Percentiles rank a stretch among this genome's conserved stretches.
Conservation (phyloP, 305 asterid genomes). For the Fraxinus floribunda region DNA sequence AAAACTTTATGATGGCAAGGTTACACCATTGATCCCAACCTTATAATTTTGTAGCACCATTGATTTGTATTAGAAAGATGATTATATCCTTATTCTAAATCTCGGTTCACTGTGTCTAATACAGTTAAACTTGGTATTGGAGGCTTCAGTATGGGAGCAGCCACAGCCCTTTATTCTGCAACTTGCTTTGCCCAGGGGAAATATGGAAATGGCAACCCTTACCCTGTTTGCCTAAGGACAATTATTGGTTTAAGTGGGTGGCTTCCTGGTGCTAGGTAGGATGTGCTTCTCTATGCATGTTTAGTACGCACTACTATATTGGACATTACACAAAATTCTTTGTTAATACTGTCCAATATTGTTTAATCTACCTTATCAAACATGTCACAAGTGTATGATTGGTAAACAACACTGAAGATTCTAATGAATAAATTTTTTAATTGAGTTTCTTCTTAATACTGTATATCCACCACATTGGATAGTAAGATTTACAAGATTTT, state of each 20-base stretch:
- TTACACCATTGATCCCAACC: background rate
- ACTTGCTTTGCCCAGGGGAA: constrained; percentile 87
- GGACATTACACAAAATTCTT: background rate
- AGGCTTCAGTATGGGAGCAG: constrained; percentile 98
- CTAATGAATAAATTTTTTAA: background rate
- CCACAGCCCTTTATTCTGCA: constrained; percentile 87
- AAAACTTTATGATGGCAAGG: background rate
- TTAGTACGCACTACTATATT: background rate
- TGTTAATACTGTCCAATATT: background rate
- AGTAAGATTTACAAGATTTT: background rate
- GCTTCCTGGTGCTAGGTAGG: constrained; percentile 88
- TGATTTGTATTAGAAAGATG: background rate
- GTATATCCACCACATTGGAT: background rate
- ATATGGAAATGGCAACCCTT: constrained; percentile 79
- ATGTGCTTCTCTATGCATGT: constrained; percentile 24
- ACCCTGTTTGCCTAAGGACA: constrained; percentile 71
- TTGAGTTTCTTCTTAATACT: background rate
- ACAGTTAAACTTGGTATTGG: constrained; percentile 95
- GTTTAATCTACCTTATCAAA: background rate
- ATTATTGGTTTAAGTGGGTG: constrained; percentile 87
- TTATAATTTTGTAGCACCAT: background rate
- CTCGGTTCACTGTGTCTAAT: background rate
- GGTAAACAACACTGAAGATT: background rate
- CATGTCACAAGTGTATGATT: background rate
- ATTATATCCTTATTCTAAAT: constrained; percentile 15